phyloP scores from a whole-genome alignment of 805 yeast species.

The Zygotorulaspora danielsina region DNA sequence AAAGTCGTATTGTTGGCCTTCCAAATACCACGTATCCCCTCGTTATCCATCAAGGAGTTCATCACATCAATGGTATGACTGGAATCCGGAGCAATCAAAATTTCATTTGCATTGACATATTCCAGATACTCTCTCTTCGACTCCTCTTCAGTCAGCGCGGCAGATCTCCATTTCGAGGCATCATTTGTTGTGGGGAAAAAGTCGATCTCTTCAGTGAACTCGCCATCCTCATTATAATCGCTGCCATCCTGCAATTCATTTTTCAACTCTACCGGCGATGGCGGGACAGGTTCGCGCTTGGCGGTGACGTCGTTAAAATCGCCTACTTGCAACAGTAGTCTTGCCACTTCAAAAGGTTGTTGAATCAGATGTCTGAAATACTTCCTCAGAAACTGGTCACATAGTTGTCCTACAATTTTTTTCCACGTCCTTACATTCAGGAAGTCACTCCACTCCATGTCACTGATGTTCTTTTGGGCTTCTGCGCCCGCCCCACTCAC shows the following conservation, averaged over 20 bases:
- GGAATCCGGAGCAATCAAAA: conserved; percentile 49
- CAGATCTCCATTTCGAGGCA: conserved; percentile 15
- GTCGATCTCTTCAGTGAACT: conserved; percentile 25
- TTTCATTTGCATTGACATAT: conserved; percentile 7
- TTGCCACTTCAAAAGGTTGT: conserved; percentile 85
- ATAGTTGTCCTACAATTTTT: conserved; percentile 53
- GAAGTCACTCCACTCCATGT: conserved; percentile 63
- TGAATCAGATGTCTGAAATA: conserved; percentile 65
- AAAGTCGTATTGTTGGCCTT: conserved; percentile 77
- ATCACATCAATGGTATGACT: conserved; percentile 62
- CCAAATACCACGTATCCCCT: conserved; percentile 66
- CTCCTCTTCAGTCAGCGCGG: conserved; percentile 40
- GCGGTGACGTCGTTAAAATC: conserved; percentile 40
- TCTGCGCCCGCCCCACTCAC: conserved; percentile 22
- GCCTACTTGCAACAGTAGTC: conserved; percentile 78
- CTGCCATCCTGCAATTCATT: conserved; percentile 8
- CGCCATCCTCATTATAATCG: conserved; percentile 20
- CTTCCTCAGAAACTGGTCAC: conserved; percentile 58
- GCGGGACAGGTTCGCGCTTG: conserved; percentile 10
- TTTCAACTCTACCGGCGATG: conserved; percentile 11
- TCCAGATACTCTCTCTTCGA: conserved; percentile 32
- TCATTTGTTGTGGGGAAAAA: conserved; percentile 18
- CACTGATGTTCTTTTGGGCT: conserved; percentile 34
- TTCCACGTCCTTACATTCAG: conserved; percentile 55
- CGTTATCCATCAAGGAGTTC: conserved; percentile 61